Evolutionary conservation across 140 eudicot genomes (phyloP).

Genomic region (Oenanthe javanica): DNA sequence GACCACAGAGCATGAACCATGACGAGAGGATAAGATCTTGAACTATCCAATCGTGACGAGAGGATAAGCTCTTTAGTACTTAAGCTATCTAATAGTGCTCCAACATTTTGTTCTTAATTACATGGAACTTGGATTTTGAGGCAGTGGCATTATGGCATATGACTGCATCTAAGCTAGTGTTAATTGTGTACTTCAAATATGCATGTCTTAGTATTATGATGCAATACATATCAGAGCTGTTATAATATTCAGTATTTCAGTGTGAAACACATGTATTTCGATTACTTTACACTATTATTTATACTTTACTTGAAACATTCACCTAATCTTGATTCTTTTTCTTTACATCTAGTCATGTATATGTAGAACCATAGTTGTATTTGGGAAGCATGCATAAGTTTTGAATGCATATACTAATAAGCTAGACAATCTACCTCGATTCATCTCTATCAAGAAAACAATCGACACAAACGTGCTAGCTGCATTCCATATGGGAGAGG

Average conservation of each 20-base stretch:
- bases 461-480: neutral
- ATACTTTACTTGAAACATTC: neutral
- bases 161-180: too few species aligned
- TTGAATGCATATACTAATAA: neutral
- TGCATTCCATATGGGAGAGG: neutral
- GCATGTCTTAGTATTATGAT: neutral
- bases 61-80: too few species aligned
- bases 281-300: neutral
- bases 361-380: neutral
- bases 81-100: too few species aligned
- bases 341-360: neutral
- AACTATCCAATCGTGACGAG: too few species aligned
- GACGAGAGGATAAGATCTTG: too few species aligned
- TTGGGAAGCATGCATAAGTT: neutral
- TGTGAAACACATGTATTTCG: neutral
- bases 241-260: neutral
- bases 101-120: too few species aligned
- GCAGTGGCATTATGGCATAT: too few species aligned
- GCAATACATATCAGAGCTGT: neutral
- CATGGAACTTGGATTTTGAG: too few species aligned
- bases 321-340: neutral
- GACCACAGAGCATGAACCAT: too few species aligned
- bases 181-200: too few species aligned
- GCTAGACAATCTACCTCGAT: neutral
- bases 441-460: neutral